A percentile compares a stretch with the other conserved stretches of the same genome.
These are phyloP conservation scores for Eimeria tenella DNA, from an alignment of 169 alveolate genomes.

Conservation along the genomic window DNA sequence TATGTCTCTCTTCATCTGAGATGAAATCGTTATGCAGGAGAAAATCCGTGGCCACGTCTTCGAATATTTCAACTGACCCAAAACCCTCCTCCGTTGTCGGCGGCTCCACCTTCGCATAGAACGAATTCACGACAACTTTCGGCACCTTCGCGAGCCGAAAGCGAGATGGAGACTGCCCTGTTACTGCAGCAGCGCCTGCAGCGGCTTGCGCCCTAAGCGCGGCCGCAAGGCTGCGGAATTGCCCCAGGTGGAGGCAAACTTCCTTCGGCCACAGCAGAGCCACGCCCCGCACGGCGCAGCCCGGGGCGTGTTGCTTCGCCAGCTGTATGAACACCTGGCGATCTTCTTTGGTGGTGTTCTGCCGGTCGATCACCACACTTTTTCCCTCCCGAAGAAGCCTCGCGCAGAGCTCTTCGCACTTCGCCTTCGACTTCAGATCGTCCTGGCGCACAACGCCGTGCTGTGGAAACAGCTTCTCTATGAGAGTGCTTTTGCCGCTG, in stretches of 20 bases:
- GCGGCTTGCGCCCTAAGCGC: not conserved
- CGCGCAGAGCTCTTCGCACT: slow-evolving; percentile 63
- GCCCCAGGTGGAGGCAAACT: slow-evolving; percentile 62
- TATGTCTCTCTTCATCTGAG: slow-evolving; percentile 21
- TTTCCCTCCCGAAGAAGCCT: slow-evolving; percentile 51
- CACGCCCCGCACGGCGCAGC: slow-evolving; percentile 1
- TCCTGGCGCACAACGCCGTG: slow-evolving; percentile 72
- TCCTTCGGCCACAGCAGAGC: slow-evolving; percentile 78
- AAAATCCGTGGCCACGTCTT: slow-evolving; percentile 20
- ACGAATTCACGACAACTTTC: slow-evolving; percentile 42
- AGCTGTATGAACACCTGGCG: slow-evolving; percentile 72
- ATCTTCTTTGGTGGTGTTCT: slow-evolving; percentile 57
- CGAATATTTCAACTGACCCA: not conserved
- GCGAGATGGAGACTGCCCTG: slow-evolving; percentile 13
- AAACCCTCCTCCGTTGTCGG: slow-evolving; percentile 69
- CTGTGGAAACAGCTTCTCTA: slow-evolving; percentile 21
- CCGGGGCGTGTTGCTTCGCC: slow-evolving; percentile 38
- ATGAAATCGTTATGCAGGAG: slow-evolving; percentile 47
- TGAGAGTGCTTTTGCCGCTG: slow-evolving; percentile 78
- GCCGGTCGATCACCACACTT: slow-evolving; percentile 75
- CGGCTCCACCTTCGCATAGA: slow-evolving; percentile 73
- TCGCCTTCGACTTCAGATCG: slow-evolving; percentile 70
- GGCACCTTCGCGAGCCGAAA: slow-evolving; percentile 65
- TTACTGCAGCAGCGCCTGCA: not conserved
- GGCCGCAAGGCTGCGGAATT: slow-evolving; percentile 59